These are phyloP conservation scores for Jamesozyma piceae DNA, from an alignment of 805 yeast genomes.

Conservation along the genomic window DNA sequence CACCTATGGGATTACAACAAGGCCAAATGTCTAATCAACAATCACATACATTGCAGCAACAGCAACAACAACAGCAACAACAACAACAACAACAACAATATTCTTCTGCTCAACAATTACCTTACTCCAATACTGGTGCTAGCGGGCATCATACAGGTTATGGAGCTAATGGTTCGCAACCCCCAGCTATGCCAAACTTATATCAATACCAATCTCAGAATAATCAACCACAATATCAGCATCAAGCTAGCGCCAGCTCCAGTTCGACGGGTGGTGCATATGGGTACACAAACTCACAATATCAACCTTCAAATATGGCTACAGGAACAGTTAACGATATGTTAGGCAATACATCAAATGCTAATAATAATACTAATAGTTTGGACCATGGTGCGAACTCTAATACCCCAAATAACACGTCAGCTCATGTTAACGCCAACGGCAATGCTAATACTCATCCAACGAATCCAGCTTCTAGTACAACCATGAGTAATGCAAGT, in stretches of 20 bases:
- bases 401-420: background rate
- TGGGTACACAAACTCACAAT: background rate
- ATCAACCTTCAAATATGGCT: background rate
- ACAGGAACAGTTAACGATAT: background rate
- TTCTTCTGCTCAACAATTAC: background rate
- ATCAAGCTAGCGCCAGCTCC: background rate
- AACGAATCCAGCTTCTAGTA: background rate
- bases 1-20: background rate
- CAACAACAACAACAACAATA: constrained; percentile 1
- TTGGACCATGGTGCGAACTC: background rate
- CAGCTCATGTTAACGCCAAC: background rate
- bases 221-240: constrained; percentile 4
- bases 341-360: background rate
- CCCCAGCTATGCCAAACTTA: background rate
- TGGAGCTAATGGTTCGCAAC: background rate
- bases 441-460: background rate
- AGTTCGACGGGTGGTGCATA: background rate
- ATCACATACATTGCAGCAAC: background rate
- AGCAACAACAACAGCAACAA: constrained; percentile 1
- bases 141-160: background rate
- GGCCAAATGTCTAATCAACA: constrained; percentile 2
- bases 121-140: background rate
- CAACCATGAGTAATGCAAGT: background rate
- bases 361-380: background rate
- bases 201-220: constrained; percentile 5